Conservation (phyloP, 2,329 filamentous ascomycete genomes). For the Gnomoniopsis sp. region DNA sequence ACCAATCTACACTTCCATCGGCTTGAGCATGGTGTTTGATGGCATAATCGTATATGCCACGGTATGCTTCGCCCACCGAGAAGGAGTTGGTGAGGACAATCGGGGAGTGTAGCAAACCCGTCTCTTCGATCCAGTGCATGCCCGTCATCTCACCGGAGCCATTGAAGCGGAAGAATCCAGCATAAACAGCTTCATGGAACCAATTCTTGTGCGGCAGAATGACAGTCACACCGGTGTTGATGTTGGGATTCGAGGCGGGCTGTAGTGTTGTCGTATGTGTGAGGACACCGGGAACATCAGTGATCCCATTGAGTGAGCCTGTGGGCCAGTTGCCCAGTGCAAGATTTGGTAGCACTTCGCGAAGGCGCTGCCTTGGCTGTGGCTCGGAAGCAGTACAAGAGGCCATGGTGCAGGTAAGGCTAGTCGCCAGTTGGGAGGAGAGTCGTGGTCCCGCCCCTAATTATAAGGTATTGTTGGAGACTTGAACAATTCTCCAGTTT, state of each 20-base stretch:
- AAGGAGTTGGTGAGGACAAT: slow-evolving; percentile 59
- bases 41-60: slow-evolving; percentile 56
- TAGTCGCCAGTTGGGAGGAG: no score
- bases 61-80: slow-evolving; percentile 54
- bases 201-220: slow-evolving; percentile 44
- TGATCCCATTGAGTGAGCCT: slow-evolving; percentile 47
- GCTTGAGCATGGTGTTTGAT: slow-evolving; percentile 41
- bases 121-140: slow-evolving; percentile 59
- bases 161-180: slow-evolving; percentile 59
- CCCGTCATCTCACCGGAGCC: slow-evolving; percentile 62
- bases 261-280: slow-evolving; percentile 43
- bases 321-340: slow-evolving; percentile 40
- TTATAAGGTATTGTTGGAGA: neutral
- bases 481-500: no score
- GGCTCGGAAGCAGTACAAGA: slow-evolving; percentile 5
- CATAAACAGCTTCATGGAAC: slow-evolving; percentile 42
- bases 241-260: slow-evolving; percentile 9
- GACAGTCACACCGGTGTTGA: slow-evolving; percentile 49
- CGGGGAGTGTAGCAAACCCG: slow-evolving; percentile 55
- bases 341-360: slow-evolving; percentile 41
- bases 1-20: slow-evolving; percentile 46
- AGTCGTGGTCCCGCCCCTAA: no score
- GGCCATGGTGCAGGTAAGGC: neutral
- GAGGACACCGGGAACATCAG: slow-evolving; percentile 47
- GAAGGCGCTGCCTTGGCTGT: slow-evolving; percentile 30